Evolutionary conservation across 345 rosid genomes (phyloP), one percentile per base, ranked within the genome.

Genomic region (Odontarrhena argentea): DNA sequence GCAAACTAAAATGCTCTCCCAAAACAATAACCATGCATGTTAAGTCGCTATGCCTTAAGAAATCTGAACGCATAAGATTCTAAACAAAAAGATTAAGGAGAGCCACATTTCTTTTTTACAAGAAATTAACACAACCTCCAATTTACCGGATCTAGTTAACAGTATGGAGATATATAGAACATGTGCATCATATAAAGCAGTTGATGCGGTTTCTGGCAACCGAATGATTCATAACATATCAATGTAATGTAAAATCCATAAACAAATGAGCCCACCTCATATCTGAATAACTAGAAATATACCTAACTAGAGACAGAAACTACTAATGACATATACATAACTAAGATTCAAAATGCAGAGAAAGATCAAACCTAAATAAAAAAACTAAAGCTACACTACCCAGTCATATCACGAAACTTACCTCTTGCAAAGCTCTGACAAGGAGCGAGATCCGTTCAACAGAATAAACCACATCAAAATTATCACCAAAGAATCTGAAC

Each of bases 401-500:
- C 18, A 56, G 22, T 24, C 12, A 7, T 7, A 56, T 24, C 8
- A 47, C 28, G 38, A 58, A 69, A 51, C 10, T 44, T 77, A 83
- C 92, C 93, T 84, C 75, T 75, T 76, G 79, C 70, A 83, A 58
- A 88, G 78, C 41, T 77, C 87, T 9, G 81, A 78, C 6, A 80
- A 77, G 65, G 77, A 80, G 43, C 81, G 80, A 6, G 84, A 86
- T 25, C 89, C 80, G 50, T 88, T 91, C 78, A 81, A 82, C 62
- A 81, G 56, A 52, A 91, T 44, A 60, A 88, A 88, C 91, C 91
- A 91, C 87, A 91, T 76, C 84, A 88, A 68, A 50, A 91, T 85
- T 15, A 88, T 14, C 79, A 91, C 82, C 92, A 91, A 70, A 56
- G 78, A 72, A 78, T 91, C 96, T 88, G 77, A 13, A 40, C 14